phyloP scores from a whole-genome alignment of 1,139 yeast species.

The Blastobotrys serpentis region DNA sequence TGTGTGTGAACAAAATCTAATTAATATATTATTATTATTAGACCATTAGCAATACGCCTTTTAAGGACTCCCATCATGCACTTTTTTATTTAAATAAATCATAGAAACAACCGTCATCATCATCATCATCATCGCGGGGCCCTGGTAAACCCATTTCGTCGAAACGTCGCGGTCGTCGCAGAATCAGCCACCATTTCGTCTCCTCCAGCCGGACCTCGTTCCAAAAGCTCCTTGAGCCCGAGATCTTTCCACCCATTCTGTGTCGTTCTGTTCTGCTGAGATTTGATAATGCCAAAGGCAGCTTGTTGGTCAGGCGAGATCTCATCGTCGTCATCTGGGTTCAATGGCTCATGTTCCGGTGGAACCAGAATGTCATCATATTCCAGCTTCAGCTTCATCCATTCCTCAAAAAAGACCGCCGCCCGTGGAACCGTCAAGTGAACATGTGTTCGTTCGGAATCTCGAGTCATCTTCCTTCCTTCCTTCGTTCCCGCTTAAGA shows the following conservation, averaged over 20 bases:
- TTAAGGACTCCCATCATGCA: too few species aligned
- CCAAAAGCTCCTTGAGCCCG: slow-evolving; percentile 31
- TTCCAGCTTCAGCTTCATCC: slow-evolving; percentile 38
- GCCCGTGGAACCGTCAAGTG: slow-evolving; percentile 36
- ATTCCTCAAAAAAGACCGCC: slow-evolving; percentile 36
- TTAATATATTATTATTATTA: too few species aligned
- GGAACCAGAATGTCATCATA: slow-evolving; percentile 38
- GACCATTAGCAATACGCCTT: too few species aligned
- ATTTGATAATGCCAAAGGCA: slow-evolving; percentile 28
- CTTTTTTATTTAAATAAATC: too few species aligned
- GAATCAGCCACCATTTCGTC: slow-evolving; percentile 8
- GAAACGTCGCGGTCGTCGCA: neutral
- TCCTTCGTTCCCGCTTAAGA: too few species aligned
- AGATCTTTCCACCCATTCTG: slow-evolving; percentile 39
- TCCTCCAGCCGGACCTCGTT: slow-evolving; percentile 22
- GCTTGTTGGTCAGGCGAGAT: slow-evolving; percentile 34
- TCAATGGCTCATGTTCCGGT: slow-evolving; percentile 36
- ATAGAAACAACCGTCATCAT: too few species aligned
- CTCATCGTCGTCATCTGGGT: slow-evolving; percentile 40
- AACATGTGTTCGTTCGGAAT: slow-evolving; percentile 39
- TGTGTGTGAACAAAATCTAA: too few species aligned
- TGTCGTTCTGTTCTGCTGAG: slow-evolving; percentile 24
- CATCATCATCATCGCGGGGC: too few species aligned
- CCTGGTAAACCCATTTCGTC: neutral
- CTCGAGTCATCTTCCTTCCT: slow-evolving; percentile 26